phyloP scores from a whole-genome alignment of 176 grass and related monocot genomes.

The Cocos nucifera region DNA sequence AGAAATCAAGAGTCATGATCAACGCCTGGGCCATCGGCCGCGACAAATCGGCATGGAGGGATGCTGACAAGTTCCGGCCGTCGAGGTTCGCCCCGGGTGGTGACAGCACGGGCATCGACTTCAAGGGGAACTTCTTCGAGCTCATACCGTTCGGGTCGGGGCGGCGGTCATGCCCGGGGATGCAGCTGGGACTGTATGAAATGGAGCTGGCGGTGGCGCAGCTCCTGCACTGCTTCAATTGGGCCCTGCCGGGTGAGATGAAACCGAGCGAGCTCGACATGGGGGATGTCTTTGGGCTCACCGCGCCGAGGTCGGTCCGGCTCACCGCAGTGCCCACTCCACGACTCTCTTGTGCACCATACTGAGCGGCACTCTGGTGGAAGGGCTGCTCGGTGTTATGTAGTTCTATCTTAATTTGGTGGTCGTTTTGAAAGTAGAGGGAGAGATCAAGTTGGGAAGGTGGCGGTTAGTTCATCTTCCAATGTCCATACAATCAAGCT shows the following conservation, averaged over 20 bases:
- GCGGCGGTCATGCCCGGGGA: conserved; percentile 64
- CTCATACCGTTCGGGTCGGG: conserved; percentile 84
- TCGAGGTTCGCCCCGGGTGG: conserved; percentile 36
- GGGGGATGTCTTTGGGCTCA: conserved; percentile 79
- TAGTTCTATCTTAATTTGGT: conserved; percentile 1
- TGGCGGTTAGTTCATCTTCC: no score
- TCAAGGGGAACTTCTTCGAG: conserved; percentile 88
- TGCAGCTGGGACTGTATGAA: conserved; percentile 47
- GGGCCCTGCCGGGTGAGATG: conserved; percentile 61
- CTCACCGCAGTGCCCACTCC: conserved; percentile 59
- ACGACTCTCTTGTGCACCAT: conserved; percentile 40
- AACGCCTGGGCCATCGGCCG: conserved; percentile 82
- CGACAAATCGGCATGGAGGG: conserved; percentile 54
- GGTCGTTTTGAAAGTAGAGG: not conserved
- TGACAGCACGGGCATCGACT: conserved; percentile 42
- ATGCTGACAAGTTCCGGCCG: conserved; percentile 50
- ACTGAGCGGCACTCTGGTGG: conserved; percentile 4
- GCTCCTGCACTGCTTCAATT: conserved; percentile 64
- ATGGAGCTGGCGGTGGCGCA: conserved; percentile 65
- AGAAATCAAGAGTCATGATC: conserved; percentile 64
- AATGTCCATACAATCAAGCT: no score
- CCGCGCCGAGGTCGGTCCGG: conserved; percentile 55
- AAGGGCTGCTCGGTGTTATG: not conserved
- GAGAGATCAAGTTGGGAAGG: not conserved
- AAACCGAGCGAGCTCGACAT: conserved; percentile 85